Percentiles rank a stretch among this genome's conserved stretches.
Evolutionary conservation across 2,329 filamentous ascomycete genomes (phyloP).

Genomic region (Fusarium sp.): DNA sequence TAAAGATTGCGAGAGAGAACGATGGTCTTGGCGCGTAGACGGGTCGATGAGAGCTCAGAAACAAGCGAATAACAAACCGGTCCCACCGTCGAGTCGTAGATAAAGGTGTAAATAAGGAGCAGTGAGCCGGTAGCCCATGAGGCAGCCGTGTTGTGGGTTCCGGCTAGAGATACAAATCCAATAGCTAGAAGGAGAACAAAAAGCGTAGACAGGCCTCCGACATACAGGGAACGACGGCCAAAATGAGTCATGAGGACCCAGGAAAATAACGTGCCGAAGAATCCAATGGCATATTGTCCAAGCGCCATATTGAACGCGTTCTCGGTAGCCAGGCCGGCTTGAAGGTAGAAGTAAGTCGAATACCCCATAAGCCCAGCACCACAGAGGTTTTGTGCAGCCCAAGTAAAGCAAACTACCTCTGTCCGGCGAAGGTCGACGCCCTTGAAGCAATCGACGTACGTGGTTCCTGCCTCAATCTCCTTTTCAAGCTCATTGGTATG

Average conservation of each 20-base stretch:
- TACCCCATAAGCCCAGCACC: constrained; percentile 54
- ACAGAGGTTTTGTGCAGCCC: constrained; percentile 54
- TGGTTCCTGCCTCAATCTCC: constrained; percentile 25
- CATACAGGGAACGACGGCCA: constrained; percentile 27
- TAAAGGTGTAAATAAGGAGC: constrained; percentile 56
- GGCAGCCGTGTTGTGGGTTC: constrained; percentile 51
- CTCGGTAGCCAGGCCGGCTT: constrained; percentile 54
- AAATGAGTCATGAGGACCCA: constrained; percentile 48
- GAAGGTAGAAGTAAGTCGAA: constrained; percentile 58
- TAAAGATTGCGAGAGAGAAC: constrained; percentile 48
- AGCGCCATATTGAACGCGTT: constrained; percentile 56
- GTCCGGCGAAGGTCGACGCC: constrained; percentile 60
- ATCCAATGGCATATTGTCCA: constrained; percentile 51
- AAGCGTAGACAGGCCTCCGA: constrained; percentile 54
- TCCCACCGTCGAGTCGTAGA: constrained; percentile 53
- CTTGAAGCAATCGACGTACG: constrained; percentile 59
- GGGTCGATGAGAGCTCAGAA: constrained; percentile 52
- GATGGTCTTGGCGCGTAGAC: constrained; percentile 52
- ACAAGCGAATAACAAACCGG: constrained; percentile 79
- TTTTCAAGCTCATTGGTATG: constrained; percentile 31
- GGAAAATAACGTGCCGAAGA: constrained; percentile 55
- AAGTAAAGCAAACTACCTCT: constrained; percentile 54
- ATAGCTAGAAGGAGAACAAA: background rate
- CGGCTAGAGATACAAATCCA: background rate
- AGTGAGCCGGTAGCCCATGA: constrained; percentile 61